Base-by-base conservation (phyloP, 306 rosid genomes). In the Quercus alba region DNA sequence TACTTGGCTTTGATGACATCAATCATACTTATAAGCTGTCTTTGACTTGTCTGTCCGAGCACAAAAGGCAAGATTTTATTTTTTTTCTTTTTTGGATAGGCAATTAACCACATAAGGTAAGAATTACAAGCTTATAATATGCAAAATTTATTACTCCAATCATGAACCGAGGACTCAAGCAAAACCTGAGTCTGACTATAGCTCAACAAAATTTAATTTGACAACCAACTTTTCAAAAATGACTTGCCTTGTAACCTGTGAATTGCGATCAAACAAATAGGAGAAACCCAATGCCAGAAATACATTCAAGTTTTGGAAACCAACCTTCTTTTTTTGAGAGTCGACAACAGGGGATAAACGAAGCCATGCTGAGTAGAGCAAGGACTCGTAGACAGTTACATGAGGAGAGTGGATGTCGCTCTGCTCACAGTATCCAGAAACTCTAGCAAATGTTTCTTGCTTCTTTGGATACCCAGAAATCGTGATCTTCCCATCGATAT, bases 351-450 rank as follows among this genome's bases (percentile, higher is more conserved):
- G 21, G 4, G 91, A 79, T 49, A 92, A 82, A 44, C 92, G 92
- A 76, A 92, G 91, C 91, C 90, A 82, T 26, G 94, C 94, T 5
- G 93, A 91, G 74, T 85, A 84, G 1, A 84, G 58, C 79, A 89
- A 78, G 14, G 93, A 89, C 75, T 91, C 87, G 41, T 89, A 81
- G 70, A 93, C 88, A 13, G 91, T 89, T 55, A 87, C 90, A 18
- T 83, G 88, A 8, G 96, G 96, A 64, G 94, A 88, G 57, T 90
- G 92, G 33, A 90, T 90, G 71, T 90, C 94, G 52, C 75, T 90
- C 66, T 90, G 94, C 30, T 90, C 94, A 64, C 94, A 88, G 20
- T 90, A 90, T 67, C 94, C 94, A 35, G 89, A 70, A 38, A 86
- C 66, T 26, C 91, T 56, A 75, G 96, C 89, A 81, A 85, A 91